Evolutionary conservation across 2,329 filamentous ascomycete genomes (phyloP).

Genomic region (Leptodontidium sp.): DNA sequence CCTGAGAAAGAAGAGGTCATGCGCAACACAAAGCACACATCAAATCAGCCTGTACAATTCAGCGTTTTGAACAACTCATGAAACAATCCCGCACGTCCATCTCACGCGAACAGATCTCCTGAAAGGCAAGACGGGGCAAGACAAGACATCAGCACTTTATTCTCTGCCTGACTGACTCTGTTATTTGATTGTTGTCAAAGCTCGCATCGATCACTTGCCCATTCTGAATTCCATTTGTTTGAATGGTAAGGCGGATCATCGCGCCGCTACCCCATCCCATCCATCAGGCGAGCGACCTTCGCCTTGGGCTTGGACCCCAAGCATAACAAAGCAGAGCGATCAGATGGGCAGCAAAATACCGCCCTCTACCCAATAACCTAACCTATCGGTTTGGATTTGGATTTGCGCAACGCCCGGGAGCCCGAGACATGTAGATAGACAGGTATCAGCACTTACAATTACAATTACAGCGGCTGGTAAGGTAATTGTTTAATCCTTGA

Average conservation of each 20-base stretch:
- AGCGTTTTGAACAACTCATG: constrained; percentile 34
- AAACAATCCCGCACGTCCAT: constrained; percentile 24
- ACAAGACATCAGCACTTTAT: constrained; percentile 14
- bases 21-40: constrained; percentile 1
- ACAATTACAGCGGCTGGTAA: constrained; percentile 6
- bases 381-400: constrained; percentile 5
- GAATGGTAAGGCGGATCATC: constrained; percentile 16
- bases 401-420: neutral
- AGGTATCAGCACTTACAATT: constrained; percentile 1
- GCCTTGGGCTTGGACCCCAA: neutral
- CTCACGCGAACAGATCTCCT: constrained; percentile 18
- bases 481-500: neutral
- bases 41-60: constrained; percentile 18
- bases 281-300: constrained; percentile 13
- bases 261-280: constrained; percentile 16
- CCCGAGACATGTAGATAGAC: constrained; percentile 1
- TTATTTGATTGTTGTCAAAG: constrained; percentile 7
- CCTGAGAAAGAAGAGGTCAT: constrained; percentile 19
- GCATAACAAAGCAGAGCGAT: neutral
- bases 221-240: neutral
- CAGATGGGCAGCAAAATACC: constrained; percentile 10
- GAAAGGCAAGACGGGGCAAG: constrained; percentile 20
- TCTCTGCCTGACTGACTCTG: constrained; percentile 7
- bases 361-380: no score
- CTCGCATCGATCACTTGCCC: constrained; percentile 6